Base-by-base conservation (phyloP, 306 rosid genomes). In the Vicia faba region DNA sequence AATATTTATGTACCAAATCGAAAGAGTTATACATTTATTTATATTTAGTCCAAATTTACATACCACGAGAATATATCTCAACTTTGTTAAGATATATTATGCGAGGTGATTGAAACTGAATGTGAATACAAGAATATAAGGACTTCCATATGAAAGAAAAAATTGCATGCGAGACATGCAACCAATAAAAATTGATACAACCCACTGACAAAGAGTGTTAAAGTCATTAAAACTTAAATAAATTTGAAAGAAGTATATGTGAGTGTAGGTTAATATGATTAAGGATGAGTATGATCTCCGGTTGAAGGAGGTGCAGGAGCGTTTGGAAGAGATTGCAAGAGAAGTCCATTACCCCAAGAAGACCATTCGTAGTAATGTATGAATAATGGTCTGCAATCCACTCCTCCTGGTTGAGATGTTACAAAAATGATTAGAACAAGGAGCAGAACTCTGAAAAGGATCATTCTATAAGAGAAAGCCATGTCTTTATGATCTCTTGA, bases 301-400 rank as follows among this genome's bases (percentile, higher is more conserved):
- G 0, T 2, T 36, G 79, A 40, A 0, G 15, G 23, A 4, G 59
- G 54, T 1, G 73, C 40, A 1, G 57, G 18, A 2, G 36, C 74
- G 2, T 72, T 65, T 16, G 64, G 54, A 75, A 80, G 77, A 2
- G 79, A 61, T 43, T 65, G 77, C 14, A 75, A 13, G 35, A 59
- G 58, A 53, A 70, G 66, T 1, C 81, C 70, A 31, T 31, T 33
- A 33, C 38, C 38, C 38, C 38, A 33, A 1, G 38, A 33, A 33
- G 38, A 33, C 38, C 38, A 29, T 13, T 75, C 63, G 54, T 54
- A 45, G 12, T 69, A 64, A 44, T 62, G 18, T 3, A 55, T n/a
- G 3, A 46, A 76, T 2, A 80, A 75, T 25, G 84, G 80, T 44
- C 84, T 80, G 15, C 69, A 28, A 11, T 11, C 4, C 28, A 25